Evolutionary conservation across 148 eudicot species (phyloP), one percentile per base, ranked within the genome.

Genomic region (Suaeda aralocaspica): DNA sequence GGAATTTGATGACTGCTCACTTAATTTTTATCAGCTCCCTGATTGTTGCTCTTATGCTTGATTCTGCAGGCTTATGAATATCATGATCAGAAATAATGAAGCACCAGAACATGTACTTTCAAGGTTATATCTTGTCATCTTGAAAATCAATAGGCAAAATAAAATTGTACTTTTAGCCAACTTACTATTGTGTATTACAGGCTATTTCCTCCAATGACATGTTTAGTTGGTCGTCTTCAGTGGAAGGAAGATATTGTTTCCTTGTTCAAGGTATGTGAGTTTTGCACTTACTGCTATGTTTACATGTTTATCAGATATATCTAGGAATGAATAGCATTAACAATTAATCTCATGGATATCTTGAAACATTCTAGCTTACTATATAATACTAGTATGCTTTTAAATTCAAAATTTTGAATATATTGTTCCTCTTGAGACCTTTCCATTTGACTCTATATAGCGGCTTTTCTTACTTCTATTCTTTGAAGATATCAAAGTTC

Each of bases 41-140:
- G 15, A 2, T 46, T 39, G 25, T 71, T 72, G 34, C 12, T 41
- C n/a, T 41, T 61, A 10, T 34, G 13, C 44, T 60, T 49, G 15
- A 50, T 72, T 73, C 31, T 64, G 80, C 79, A 92, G 97, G 80
- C 80, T 81, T 62, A 31, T 89, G 87, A 81, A 74, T 77, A 74
- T 87, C 41, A 65, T 79, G 58, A 34, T 76, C 73, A 67, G 21
- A 24, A 70, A 59, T 29, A 74, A 55, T 59, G 74, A 77, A 61
- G 72, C 50, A 58, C 68, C 65, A 70, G 79, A 71, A 39, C 62
- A 65, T 72, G 34, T 73, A 29, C 45, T 78, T 71, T 76, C 78
- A 42, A 87, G 94, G 97, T 84, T 39, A 41, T 46, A 70, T 68
- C 29, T 36, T 36, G 41, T 36, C 41, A 36, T 8, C 41, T 29